Evolutionary conservation across 352 stramenopile genomes (phyloP).

Genomic region (Pseudoperonospora humuli): DNA sequence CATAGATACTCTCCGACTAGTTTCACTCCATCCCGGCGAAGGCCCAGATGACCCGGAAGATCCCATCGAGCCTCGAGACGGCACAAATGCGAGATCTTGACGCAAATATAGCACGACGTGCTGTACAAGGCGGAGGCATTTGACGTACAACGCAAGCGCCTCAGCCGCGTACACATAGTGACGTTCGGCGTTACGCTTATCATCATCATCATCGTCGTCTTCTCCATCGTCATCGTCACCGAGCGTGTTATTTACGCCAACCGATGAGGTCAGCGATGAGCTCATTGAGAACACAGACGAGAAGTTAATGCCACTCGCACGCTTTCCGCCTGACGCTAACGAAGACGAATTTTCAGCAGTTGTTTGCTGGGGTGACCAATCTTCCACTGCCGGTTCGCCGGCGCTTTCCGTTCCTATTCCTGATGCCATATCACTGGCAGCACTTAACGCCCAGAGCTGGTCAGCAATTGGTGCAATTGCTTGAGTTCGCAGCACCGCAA

Average conservation of each 20-base stretch:
- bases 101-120: constrained; percentile 52
- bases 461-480: constrained; percentile 58
- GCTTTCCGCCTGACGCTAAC: constrained; percentile 20
- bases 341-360: constrained; percentile 5
- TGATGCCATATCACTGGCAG: constrained; percentile 1
- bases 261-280: constrained; percentile 41
- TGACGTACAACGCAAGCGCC: constrained; percentile 57
- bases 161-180: constrained; percentile 56
- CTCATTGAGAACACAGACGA: constrained; percentile 54
- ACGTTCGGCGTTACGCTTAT: constrained; percentile 27
- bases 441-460: constrained; percentile 48
- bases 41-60: constrained; percentile 9
- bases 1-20: constrained; percentile 53
- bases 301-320: constrained; percentile 28
- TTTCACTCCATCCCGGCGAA: constrained; percentile 26
- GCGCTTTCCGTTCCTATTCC: constrained; percentile 1
- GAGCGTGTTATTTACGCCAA: constrained; percentile 20
- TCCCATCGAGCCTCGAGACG: constrained; percentile 13
- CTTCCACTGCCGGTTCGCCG: constrained; percentile 1
- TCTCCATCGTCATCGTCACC: constrained; percentile 24
- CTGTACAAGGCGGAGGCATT: constrained; percentile 59
- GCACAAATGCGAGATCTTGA: constrained; percentile 32
- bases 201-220: constrained; percentile 25
- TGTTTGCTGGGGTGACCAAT: constrained; percentile 14
- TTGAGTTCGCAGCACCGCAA: constrained; percentile 50